Evolutionary conservation across 192 early-diverging fungal species (phyloP).

Genomic region (Gryganskiella cystojenkinii): DNA sequence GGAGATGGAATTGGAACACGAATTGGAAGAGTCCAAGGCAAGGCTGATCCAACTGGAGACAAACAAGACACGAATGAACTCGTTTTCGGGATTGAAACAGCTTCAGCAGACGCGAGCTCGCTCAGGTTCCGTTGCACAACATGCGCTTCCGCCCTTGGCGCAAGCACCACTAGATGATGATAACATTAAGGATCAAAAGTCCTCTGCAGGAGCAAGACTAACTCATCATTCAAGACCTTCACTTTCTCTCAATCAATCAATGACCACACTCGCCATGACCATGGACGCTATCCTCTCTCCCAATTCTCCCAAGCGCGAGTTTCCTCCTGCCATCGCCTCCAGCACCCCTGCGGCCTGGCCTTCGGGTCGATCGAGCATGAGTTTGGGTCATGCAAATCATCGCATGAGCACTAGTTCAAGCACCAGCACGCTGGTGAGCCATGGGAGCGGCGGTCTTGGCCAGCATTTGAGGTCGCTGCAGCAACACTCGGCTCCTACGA

Average conservation of each 20-base stretch:
- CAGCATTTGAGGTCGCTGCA: no score
- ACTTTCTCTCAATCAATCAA: neutral
- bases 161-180: constrained; percentile 26
- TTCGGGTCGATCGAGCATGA: constrained; percentile 44
- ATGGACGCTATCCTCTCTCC: constrained; percentile 17
- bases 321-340: constrained; percentile 13
- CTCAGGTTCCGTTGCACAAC: constrained; percentile 40
- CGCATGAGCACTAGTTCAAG: constrained; percentile 44
- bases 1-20: constrained; percentile 39
- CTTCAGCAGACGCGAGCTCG: constrained; percentile 14
- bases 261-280: constrained; percentile 4
- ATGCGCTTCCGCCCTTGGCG: constrained; percentile 12
- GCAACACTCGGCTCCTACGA: no score
- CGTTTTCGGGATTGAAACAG: constrained; percentile 27
- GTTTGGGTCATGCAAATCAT: constrained; percentile 9
- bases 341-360: constrained; percentile 20
- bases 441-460: no score
- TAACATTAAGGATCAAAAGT: constrained; percentile 1
- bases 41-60: constrained; percentile 32
- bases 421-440: constrained; percentile 7
- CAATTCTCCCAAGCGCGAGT: constrained; percentile 7
- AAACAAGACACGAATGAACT: constrained; percentile 28
- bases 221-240: neutral
- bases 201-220: neutral
- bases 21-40: constrained; percentile 30